Percentiles rank a stretch among this genome's conserved stretches.
phyloP scores from a whole-genome alignment of 768 basidiomycete species.

The Suillus brevipes region DNA sequence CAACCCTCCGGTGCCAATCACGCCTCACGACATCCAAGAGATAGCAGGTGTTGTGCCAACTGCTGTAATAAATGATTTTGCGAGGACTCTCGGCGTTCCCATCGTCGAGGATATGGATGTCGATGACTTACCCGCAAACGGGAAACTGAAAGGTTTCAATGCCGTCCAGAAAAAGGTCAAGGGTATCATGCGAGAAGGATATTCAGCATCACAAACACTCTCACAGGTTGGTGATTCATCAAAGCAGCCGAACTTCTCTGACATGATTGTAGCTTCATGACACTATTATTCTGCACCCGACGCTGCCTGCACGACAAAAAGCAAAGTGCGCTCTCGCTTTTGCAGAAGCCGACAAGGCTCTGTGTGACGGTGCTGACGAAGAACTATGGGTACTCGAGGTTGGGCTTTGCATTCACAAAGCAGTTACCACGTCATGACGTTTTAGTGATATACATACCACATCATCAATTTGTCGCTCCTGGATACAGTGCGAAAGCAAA shows the following conservation, averaged over 20 bases:
- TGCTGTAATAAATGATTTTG: conserved; percentile 66
- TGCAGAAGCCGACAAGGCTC: conserved; percentile 93
- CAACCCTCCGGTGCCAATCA: conserved; percentile 71
- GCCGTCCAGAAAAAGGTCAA: conserved; percentile 71
- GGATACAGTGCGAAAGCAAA: background rate
- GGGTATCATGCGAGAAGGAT: conserved; percentile 81
- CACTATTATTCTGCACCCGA: conserved; percentile 79
- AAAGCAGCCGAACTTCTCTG: conserved; percentile 22
- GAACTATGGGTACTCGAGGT: conserved; percentile 93
- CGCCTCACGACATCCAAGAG: conserved; percentile 83
- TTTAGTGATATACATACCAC: background rate
- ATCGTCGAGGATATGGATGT: conserved; percentile 54
- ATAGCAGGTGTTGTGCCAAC: conserved; percentile 95
- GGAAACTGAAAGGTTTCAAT: conserved; percentile 48
- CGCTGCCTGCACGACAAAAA: conserved; percentile 78
- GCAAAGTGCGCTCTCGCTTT: conserved; percentile 77
- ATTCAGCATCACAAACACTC: conserved; percentile 87
- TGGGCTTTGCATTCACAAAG: conserved; percentile 75
- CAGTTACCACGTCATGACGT: conserved; percentile 32
- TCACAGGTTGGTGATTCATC: conserved; percentile 64
- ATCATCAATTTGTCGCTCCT: background rate
- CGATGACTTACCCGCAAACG: conserved; percentile 31
- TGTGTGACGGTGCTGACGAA: conserved; percentile 96
- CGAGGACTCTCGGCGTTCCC: conserved; percentile 72
- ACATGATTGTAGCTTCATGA: conserved; percentile 75